Base-by-base conservation (phyloP, 192 early-diverging fungal genomes). In the Coemansia sp. region DNA sequence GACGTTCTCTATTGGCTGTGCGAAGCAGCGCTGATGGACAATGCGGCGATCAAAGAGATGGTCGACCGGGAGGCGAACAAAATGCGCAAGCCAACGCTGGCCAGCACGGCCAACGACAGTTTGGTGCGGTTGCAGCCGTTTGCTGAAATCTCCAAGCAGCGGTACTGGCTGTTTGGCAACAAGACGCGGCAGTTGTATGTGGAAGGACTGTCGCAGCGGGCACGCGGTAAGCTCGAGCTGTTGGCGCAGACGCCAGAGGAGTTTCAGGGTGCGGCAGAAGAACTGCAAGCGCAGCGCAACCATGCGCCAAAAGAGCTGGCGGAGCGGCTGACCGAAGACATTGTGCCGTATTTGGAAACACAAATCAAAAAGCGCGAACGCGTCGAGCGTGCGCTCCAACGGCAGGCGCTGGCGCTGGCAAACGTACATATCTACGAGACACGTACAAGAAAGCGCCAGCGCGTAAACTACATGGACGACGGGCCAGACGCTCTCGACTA, bases 341-440 rank as follows among this genome's bases (percentile, higher is more conserved):
- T 80, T 17, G 55, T 80, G 12, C 77, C 77, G 16, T 74, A 54
- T 31, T 21, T 80, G 38, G 77, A 74, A 39, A 35, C 23, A 16
- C 77, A 80, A 48, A 39, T 37, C 8, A 67, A 64, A 39, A 70
- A 71, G 62, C 58, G 54, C 21, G 65, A 51, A 54, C 71, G 71
- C 38, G 57, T 71, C 16, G 77, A 80, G 61, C 63, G 64, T 16
- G 63, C 69, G 11, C 49, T 75, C 22, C 69, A 75, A 38, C 65
- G 78, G 55, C 68, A 81, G 22, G 72, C 73, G 29, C 14, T 63
- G 27, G 69, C 69, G 2, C 22, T 63, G 19, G 78, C 78, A 48
- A 75, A 69, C 39, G 72, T 81, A 29, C 72, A 81, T 45, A 57
- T 81, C 22, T 75, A 75, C 55, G 78, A 81, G 39, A 81, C 78